phyloP scores from a whole-genome alignment of 768 basidiomycete genomes.

The Coprinopsis strossmayeri region DNA sequence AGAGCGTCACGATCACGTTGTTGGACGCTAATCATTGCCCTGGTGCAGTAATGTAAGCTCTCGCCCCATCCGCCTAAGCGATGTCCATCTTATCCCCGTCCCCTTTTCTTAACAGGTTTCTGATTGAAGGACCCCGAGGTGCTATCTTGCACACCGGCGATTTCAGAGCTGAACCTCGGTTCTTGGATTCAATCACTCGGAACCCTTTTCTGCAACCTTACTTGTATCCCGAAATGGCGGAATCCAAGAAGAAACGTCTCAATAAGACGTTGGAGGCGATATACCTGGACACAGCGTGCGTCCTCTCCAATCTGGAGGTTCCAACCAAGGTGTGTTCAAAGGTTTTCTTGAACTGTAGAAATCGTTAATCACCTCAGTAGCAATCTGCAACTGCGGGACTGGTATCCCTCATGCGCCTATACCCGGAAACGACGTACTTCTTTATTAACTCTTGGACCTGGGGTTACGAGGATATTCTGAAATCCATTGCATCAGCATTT shows the following conservation, averaged over 20 bases:
- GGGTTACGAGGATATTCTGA: conserved; percentile 91
- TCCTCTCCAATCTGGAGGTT: conserved; percentile 43
- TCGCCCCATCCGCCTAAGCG: no score
- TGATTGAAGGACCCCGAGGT: conserved; percentile 64
- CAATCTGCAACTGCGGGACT: conserved; percentile 59
- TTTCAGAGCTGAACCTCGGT: conserved; percentile 81
- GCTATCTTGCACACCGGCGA: conserved; percentile 91
- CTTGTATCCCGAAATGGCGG: conserved; percentile 27
- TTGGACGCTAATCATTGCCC: conserved; percentile 95
- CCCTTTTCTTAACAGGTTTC: no score
- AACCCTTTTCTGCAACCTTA: conserved; percentile 75
- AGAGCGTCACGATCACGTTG: conserved; percentile 66
- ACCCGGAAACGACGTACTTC: conserved; percentile 64
- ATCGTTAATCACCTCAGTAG: conserved; percentile 29
- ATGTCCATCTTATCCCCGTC: no score
- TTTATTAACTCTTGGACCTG: conserved; percentile 94
- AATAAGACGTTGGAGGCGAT: conserved; percentile 61
- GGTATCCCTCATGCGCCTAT: conserved; percentile 60
- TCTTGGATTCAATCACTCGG: conserved; percentile 57
- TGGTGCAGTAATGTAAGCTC: conserved; percentile 81
- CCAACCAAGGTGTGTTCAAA: conserved; percentile 49
- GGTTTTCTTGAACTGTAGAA: background rate
- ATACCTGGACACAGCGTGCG: conserved; percentile 75
- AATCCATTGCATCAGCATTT: conserved; percentile 65
- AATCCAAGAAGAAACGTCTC: conserved; percentile 11